Conservation (phyloP, 169 alveolate species). For the Fabrea salina region DNA sequence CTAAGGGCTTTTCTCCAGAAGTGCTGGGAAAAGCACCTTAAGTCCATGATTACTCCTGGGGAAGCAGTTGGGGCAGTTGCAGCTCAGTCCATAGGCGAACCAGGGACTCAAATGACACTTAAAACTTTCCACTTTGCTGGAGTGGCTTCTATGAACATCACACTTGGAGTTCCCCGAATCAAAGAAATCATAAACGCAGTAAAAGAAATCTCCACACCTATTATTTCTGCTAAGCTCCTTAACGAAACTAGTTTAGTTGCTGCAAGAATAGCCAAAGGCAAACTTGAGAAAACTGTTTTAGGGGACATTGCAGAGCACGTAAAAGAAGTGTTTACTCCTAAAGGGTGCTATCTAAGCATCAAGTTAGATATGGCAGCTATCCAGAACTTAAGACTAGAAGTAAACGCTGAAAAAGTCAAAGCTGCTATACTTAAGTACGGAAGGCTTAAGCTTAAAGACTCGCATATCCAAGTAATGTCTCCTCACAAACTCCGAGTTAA, state of each 20-base stretch:
- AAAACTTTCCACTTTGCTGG: conserved; percentile 99
- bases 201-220: conserved; percentile 93
- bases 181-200: conserved; percentile 98
- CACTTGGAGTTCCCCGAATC: conserved; percentile 99
- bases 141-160: conserved; percentile 97
- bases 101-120: conserved; percentile 99
- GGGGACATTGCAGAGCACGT: conserved; percentile 82
- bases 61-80: conserved; percentile 99
- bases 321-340: conserved; percentile 89
- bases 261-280: conserved; percentile 89
- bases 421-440: conserved; percentile 80
- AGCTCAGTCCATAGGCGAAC: conserved; percentile 99
- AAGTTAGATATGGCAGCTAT: conserved; percentile 86
- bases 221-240: conserved; percentile 85
- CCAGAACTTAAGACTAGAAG: conserved; percentile 77
- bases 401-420: conserved; percentile 78
- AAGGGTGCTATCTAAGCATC: conserved; percentile 87
- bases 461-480: conserved; percentile 48
- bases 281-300: conserved; percentile 86
- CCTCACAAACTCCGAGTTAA: conserved; percentile 56
- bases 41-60: conserved; percentile 95
- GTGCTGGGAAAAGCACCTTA: conserved; percentile 89
- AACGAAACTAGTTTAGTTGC: conserved; percentile 55
- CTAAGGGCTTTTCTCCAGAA: conserved; percentile 78
- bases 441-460: conserved; percentile 81